Percentiles rank a stretch among this genome's conserved stretches.
phyloP scores from a whole-genome alignment of 1,284 basidiomycete species.

The Leccinum pachyderme region DNA sequence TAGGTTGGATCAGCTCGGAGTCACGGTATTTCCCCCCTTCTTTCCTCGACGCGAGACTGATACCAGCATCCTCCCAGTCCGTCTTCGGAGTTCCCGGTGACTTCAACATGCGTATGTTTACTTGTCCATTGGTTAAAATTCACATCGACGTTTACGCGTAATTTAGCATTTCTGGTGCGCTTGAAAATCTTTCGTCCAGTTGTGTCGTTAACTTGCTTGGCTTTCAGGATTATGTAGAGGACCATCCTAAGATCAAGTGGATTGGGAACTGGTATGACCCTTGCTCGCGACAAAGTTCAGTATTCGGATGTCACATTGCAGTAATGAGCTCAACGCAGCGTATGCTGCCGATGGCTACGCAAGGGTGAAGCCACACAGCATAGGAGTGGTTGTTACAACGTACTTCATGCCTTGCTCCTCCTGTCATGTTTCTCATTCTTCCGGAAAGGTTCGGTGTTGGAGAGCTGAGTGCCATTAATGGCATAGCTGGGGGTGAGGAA shows the following conservation, averaged over 20 bases:
- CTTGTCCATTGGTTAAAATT: background rate
- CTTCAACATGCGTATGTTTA: slow-evolving; percentile 73
- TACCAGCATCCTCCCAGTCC: slow-evolving; percentile 38
- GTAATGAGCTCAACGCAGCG: slow-evolving; percentile 84
- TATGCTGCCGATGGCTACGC: slow-evolving; percentile 97
- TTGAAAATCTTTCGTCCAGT: background rate
- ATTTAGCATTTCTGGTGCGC: slow-evolving; percentile 52
- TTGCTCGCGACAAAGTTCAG: background rate
- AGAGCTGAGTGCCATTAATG: slow-evolving; percentile 82
- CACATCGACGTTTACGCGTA: background rate
- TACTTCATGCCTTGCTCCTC: slow-evolving; percentile 30
- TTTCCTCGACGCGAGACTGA: background rate
- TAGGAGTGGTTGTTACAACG: slow-evolving; percentile 81
- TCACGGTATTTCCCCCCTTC: slow-evolving; percentile 45
- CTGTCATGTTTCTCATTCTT: slow-evolving; percentile 3
- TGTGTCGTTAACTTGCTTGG: background rate
- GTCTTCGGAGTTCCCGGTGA: slow-evolving; percentile 93
- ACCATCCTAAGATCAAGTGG: slow-evolving; percentile 80
- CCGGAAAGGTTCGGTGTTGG: slow-evolving; percentile 83
- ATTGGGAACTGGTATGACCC: slow-evolving; percentile 76
- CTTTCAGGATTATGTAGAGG: slow-evolving; percentile 79
- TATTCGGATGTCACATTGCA: slow-evolving; percentile 27
- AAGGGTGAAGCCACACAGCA: slow-evolving; percentile 70
- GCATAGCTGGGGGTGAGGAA: slow-evolving; percentile 63
- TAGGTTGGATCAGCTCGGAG: slow-evolving; percentile 65